These are phyloP conservation scores for Phytophthora foliorum DNA, from an alignment of 352 stramenopile species.

Conservation along the genomic window DNA sequence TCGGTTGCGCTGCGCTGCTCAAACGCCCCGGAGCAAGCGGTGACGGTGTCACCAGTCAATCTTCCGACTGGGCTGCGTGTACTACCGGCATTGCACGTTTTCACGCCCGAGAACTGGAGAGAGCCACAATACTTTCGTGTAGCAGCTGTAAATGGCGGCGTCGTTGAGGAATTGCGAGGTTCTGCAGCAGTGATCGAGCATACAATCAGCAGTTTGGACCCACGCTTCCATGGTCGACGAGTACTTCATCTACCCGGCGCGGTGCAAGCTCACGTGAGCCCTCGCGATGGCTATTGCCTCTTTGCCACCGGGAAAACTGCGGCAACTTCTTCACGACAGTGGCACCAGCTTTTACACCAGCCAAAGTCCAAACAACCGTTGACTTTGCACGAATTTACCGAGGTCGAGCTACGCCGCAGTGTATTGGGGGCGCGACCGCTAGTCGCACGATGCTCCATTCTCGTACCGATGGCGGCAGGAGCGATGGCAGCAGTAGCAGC, in stretches of 20 bases:
- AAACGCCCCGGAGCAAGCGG: slow-evolving; percentile 43
- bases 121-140: slow-evolving; percentile 64
- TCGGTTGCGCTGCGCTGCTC: slow-evolving; percentile 53
- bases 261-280: slow-evolving; percentile 55
- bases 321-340: slow-evolving; percentile 4
- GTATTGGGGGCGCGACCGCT: slow-evolving; percentile 25
- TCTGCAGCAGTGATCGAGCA: slow-evolving; percentile 53
- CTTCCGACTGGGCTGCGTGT: slow-evolving; percentile 61
- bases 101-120: slow-evolving; percentile 56
- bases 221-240: slow-evolving; percentile 54
- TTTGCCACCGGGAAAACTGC: slow-evolving; percentile 48
- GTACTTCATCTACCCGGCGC: slow-evolving; percentile 48
- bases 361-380: slow-evolving; percentile 16
- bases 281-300: slow-evolving; percentile 53
- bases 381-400: slow-evolving; percentile 50
- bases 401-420: slow-evolving; percentile 41
- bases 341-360: slow-evolving; percentile 2
- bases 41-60: slow-evolving; percentile 61
- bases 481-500: slow-evolving; percentile 38
- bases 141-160: slow-evolving; percentile 37
- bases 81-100: slow-evolving; percentile 57
- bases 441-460: slow-evolving; percentile 42
- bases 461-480: slow-evolving; percentile 33
- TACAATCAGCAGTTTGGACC: slow-evolving; percentile 52
- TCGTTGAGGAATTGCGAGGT: slow-evolving; percentile 41